These are phyloP conservation scores for Porcisia hertigi DNA, from an alignment of 208 protist genomes.

Conservation along the genomic window DNA sequence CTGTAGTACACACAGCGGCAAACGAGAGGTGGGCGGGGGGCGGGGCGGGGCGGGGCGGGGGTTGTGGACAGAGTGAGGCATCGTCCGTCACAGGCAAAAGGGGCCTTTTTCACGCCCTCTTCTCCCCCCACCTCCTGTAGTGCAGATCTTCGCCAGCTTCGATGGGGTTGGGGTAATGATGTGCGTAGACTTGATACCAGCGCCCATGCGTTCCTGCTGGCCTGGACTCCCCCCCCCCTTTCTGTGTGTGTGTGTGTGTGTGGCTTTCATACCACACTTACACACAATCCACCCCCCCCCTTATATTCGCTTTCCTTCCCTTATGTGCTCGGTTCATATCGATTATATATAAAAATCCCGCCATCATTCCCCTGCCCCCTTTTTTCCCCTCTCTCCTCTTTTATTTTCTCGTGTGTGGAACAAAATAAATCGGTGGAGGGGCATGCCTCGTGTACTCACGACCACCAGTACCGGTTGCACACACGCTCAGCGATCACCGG, in stretches of 20 bases:
- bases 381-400: not conserved
- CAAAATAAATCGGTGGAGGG: not conserved
- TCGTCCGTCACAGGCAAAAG: too few species aligned
- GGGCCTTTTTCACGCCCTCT: not conserved
- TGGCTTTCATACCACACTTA: not conserved
- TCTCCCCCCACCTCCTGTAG: not conserved
- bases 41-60: too few species aligned
- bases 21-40: not conserved
- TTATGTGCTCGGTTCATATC: too few species aligned
- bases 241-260: not conserved
- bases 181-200: not conserved
- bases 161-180: too few species aligned
- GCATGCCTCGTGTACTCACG: too few species aligned
- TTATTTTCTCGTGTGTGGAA: too few species aligned
- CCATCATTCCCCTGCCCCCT: not conserved
- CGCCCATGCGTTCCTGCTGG: not conserved
- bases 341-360: not conserved
- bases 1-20: not conserved
- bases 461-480: too few species aligned
- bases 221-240: not conserved
- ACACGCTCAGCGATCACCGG: too few species aligned
- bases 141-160: too few species aligned
- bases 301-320: too few species aligned
- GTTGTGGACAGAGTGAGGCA: too few species aligned
- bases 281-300: not conserved